These are phyloP conservation scores for Volutella citrinella DNA, from an alignment of 2,329 filamentous ascomycete genomes.

Conservation along the genomic window DNA sequence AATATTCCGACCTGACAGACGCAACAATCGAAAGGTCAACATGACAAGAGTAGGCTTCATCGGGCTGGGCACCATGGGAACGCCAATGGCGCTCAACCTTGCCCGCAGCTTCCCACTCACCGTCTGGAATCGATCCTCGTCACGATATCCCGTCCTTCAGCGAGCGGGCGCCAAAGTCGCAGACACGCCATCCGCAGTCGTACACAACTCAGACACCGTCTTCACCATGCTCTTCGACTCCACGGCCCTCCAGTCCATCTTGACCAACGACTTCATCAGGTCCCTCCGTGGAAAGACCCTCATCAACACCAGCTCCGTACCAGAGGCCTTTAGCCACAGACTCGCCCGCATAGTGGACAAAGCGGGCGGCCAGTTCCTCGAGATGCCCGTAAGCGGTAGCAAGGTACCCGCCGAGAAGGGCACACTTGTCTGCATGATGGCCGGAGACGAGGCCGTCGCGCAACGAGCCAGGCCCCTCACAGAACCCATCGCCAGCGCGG, in stretches of 20 bases:
- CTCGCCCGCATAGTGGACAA: constrained; percentile 18
- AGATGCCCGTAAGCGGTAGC: constrained; percentile 35
- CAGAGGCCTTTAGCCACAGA: constrained; percentile 21
- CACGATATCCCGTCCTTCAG: constrained; percentile 22
- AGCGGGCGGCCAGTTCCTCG: constrained; percentile 28
- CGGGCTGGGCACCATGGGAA: constrained; percentile 30
- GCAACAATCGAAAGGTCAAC: too few species aligned
- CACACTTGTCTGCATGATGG: constrained; percentile 32
- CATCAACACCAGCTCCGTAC: constrained; percentile 30
- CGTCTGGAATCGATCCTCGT: constrained; percentile 29
- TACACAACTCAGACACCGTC: constrained; percentile 25
- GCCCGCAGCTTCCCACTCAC: constrained; percentile 22
- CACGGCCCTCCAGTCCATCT: constrained; percentile 20
- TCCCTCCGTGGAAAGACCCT: constrained; percentile 28
- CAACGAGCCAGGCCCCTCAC: constrained; percentile 20
- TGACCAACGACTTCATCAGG: constrained; percentile 19
- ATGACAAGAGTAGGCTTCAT: constrained; percentile 28
- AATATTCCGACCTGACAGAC: too few species aligned
- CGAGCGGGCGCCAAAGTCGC: constrained; percentile 20
- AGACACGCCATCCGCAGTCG: constrained; percentile 22
- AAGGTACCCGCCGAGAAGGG: constrained; percentile 31
- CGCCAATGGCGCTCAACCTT: constrained; percentile 32
- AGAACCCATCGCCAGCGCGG: constrained; percentile 25
- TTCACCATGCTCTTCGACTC: constrained; percentile 31
- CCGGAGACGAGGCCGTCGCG: constrained; percentile 23